Evolutionary conservation across 2,329 filamentous ascomycete species (phyloP), one percentile per base, ranked within the genome.

Genomic region (Apiospora hydei): DNA sequence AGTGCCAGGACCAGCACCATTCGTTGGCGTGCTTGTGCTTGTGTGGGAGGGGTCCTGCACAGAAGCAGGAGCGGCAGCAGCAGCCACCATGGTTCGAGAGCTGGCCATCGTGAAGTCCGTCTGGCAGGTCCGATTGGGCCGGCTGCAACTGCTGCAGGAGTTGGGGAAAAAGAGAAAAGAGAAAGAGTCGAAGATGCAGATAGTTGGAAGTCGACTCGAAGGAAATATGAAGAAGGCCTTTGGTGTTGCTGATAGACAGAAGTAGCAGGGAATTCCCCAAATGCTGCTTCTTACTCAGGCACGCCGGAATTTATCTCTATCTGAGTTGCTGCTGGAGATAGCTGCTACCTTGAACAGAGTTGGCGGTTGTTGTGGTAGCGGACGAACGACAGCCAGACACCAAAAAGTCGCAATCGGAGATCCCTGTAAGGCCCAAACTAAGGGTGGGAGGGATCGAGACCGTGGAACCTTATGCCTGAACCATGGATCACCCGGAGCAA

Each of bases 41-140:
- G 53, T 61, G 53, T 61, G 53, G 53, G 57, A 41, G 57, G 57
- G 57, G 57, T 64, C 34, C 30, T 41, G 57, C 57, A 41, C 10
- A 21, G 34, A 6, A 38, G 53, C 24, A 61, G 26, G 10, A 34
- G 53, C 30, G 8, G 53, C 8, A 38, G 57, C 30, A 24, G 34
- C 30, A 64, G 57, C 57, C 57, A 64, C 57, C 57, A 64, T 64
- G 57, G 57, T 64, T 64, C 57, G 57, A 64, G 57, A 21, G 57
- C 30, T 41, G 7, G 57, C 57, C 57, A 64, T 64, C 57, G 57
- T 64, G 57, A 24, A 64, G 41, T 41, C 57, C 34, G 57, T 64
- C 57, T 13, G n/a, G 14, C 34, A 41, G 34, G 34, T 21, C 57
- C 57, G 57, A 64, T 64, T 64, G 57, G 34, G n/a, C 57, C 57